Evolutionary conservation across 495 filamentous ascomycete species (phyloP), one percentile per base, ranked within the genome.

Genomic region (Penicillium paxilli): DNA sequence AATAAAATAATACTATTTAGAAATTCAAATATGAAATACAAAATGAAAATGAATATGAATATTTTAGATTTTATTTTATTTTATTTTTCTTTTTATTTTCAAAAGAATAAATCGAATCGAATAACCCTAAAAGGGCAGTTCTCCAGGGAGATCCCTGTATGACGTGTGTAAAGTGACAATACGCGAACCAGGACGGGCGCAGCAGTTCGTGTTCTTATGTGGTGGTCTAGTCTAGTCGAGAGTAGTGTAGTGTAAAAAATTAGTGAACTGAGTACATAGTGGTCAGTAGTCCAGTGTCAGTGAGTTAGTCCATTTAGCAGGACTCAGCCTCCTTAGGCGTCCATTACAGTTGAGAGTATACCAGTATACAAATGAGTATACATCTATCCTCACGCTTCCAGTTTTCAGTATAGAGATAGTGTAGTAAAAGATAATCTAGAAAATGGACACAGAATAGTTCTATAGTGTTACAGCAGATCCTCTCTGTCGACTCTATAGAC

Each of bases 61-160:
- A 26, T 30, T 28, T n/a, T 11, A 16, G n/a, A n/a, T n/a, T n/a
- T n/a, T n/a, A n/a, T n/a, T n/a, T n/a, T n/a, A n/a, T n/a, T n/a
- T n/a, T n/a, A n/a, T n/a, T n/a, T n/a, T n/a, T n/a, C n/a, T n/a
- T n/a, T n/a, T n/a, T n/a, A n/a, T n/a, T n/a, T n/a, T n/a, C n/a
- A 22, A 42, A 48, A 37, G 22, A 24, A 14, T 42, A 49, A 44
- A 47, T 1, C 40, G 41, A 55, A 59, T 44, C 51, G 44, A 60
- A 51, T 49, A 51, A 63, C 53, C 55, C 49, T 49, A 54, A 59
- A 44, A 57, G 56, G n/a, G n/a, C n/a, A n/a, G n/a, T n/a, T n/a
- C n/a, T n/a, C n/a, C n/a, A n/a, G n/a, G n/a, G n/a, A n/a, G n/a
- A n/a, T n/a, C n/a, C n/a, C n/a, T n/a, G 35, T 38, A 38, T 38